Evolutionary conservation across 306 rosid genomes (phyloP), one percentile per base, ranked within the genome.

Genomic region (Prunus davidiana): DNA sequence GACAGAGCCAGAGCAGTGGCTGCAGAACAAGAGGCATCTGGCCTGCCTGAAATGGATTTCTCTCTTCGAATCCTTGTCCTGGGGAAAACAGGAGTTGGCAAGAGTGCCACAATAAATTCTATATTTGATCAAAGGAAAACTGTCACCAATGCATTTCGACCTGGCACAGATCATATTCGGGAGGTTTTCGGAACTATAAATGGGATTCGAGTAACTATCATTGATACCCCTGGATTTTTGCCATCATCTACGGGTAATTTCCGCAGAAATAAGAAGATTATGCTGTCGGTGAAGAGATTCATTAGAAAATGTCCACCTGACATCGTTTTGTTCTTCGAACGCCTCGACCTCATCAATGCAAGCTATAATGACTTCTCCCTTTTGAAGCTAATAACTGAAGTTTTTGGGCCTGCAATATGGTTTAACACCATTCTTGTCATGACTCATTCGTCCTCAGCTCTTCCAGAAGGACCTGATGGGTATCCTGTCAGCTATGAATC

Each of bases 71-170:
- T 96, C 88, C 99, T 96, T 78, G 90, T 89, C 51, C 84, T 96
- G 27, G 98, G 99, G 46, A 96, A 88, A 84, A 91, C 98, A 34
- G 99, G 99, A 78, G 99, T 96, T 64, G 99, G 99, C 27, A 96
- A 96, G 87, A 92, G 99, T 89, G 99, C 99, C 69, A 96, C 99
- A 7, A 91, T 96, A 80, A 96, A 96, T 79, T 92, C 99, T 58
- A 77, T 96, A 74, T 88, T 92, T 78, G 97, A 86, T 81, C 93
- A 92, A 86, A 81, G 67, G 32, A 96, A 89, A 89, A 75, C 93
- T 11, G 74, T 16, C 15, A 96, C 99, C 25, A 87, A 91, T 86
- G 93, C 99, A 74, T 96, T 92, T 86, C 96, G 28, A 81, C 99
- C 98, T 55, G 99, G 96, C 71, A 96, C 99, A 68, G 86, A 84